These are phyloP conservation scores for Osmozyma mogii DNA, from an alignment of 805 yeast species.

Conservation along the genomic window DNA sequence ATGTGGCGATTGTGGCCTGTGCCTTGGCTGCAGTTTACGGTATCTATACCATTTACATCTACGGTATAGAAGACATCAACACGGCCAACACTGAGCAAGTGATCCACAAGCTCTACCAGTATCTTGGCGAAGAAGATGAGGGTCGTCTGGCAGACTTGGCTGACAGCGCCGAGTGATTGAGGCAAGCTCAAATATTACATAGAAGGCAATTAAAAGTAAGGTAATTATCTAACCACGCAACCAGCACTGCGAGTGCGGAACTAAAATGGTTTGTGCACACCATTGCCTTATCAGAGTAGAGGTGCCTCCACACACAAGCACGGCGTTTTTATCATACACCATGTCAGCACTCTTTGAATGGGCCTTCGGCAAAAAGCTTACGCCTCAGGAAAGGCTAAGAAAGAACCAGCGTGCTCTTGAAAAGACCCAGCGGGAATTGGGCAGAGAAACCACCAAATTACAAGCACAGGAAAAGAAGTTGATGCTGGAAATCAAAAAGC, in stretches of 20 bases:
- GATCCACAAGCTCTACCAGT: conserved; percentile 22
- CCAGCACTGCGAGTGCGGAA: no score
- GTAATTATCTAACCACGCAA: no score
- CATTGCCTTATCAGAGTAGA: no score
- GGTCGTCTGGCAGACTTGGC: no score
- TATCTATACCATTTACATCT: conserved; percentile 47
- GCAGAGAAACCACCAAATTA: conserved; percentile 76
- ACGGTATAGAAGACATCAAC: conserved; percentile 58
- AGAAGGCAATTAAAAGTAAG: no score
- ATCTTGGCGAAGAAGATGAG: conserved; percentile 21
- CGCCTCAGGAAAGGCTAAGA: conserved; percentile 92
- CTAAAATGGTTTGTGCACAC: no score
- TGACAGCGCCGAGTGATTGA: no score
- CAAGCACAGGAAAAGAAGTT: conserved; percentile 91
- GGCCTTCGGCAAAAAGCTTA: conserved; percentile 89
- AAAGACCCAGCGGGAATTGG: conserved; percentile 87
- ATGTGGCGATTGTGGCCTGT: conserved; percentile 51
- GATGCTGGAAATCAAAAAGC: conserved; percentile 75
- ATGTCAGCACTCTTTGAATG: conserved; percentile 56
- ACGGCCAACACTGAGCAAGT: conserved; percentile 42
- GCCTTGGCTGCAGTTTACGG: conserved; percentile 54
- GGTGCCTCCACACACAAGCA: no score
- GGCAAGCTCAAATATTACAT: no score
- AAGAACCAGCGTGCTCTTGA: conserved; percentile 94
- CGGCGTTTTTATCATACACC: no score